Percentiles rank a stretch among this genome's conserved stretches.
These are phyloP conservation scores for Cyclotella baltica DNA, from an alignment of 108 stramenopile genomes.

Conservation along the genomic window DNA sequence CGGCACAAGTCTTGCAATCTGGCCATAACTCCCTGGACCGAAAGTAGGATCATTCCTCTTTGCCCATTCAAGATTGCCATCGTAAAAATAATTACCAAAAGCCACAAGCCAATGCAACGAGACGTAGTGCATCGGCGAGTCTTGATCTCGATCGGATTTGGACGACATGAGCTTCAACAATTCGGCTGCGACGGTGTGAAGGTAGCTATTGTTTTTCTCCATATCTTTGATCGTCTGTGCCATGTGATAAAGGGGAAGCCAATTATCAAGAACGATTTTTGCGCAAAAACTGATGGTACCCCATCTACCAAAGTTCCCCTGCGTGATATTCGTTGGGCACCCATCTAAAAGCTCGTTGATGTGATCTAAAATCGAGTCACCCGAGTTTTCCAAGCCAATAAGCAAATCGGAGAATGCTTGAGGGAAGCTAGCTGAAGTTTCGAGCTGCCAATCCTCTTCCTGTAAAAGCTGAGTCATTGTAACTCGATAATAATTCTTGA, in stretches of 20 bases:
- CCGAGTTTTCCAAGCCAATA: not conserved
- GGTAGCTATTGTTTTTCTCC: not conserved
- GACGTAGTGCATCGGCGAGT: not conserved
- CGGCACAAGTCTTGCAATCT: not conserved
- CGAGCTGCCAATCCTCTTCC: not conserved
- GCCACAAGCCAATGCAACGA: not conserved
- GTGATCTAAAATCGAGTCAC: not conserved
- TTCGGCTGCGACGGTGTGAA: not conserved
- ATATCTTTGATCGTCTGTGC: constrained; percentile 1
- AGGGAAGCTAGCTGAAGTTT: not conserved
- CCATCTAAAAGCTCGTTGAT: not conserved
- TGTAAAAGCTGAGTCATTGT: not conserved
- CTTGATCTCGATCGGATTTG: not conserved
- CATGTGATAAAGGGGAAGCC: not conserved
- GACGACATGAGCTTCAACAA: not conserved
- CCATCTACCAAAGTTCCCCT: constrained; percentile 3
- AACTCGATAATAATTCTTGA: not conserved
- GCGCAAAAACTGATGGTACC: not conserved
- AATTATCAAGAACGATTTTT: not conserved
- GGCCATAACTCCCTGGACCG: constrained; percentile 3
- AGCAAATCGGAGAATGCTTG: not conserved
- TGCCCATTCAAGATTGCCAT: not conserved
- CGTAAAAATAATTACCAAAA: not conserved
- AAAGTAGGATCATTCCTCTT: not conserved
- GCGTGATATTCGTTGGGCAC: not conserved